phyloP scores from a whole-genome alignment of 345 rosid species.

The Iberis pinnata region DNA sequence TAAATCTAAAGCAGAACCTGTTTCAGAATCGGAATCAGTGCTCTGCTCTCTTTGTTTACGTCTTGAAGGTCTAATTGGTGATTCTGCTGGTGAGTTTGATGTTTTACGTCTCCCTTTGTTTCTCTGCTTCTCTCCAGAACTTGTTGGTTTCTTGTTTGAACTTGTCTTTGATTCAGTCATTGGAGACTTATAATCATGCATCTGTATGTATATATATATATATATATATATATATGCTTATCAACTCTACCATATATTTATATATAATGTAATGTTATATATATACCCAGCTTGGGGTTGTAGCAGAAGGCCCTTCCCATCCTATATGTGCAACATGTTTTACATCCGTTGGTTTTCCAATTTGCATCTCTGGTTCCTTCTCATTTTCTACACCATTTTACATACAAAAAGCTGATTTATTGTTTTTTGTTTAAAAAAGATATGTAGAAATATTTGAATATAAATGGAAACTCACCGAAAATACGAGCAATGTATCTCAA shows the following conservation, averaged over 20 bases:
- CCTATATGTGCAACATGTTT: slow-evolving; percentile 97
- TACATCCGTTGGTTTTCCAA: slow-evolving; percentile 86
- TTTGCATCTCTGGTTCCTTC: slow-evolving; percentile 72
- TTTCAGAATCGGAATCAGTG: slow-evolving; percentile 16
- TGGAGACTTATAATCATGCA: slow-evolving; percentile 49
- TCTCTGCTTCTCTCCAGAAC: slow-evolving; percentile 13
- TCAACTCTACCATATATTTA: background rate
- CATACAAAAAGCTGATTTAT: background rate
- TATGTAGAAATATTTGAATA: too few relatives aligned
- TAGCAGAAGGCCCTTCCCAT: slow-evolving; percentile 65
- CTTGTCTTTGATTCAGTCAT: slow-evolving; percentile 16
- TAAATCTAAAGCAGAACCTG: slow-evolving; percentile 22
- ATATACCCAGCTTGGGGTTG: slow-evolving; percentile 62
- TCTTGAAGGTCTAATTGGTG: slow-evolving; percentile 28
- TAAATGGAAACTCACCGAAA: slow-evolving; percentile 44
- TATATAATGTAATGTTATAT: background rate
- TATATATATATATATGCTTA: slow-evolving; percentile 39
- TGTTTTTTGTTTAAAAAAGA: too few relatives aligned
- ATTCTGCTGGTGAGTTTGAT: slow-evolving; percentile 27
- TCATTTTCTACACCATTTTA: slow-evolving; percentile 50
- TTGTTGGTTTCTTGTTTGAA: slow-evolving; percentile 23
- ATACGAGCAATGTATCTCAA: slow-evolving; percentile 72
- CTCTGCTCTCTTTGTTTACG: slow-evolving; percentile 28
- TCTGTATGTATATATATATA: slow-evolving; percentile 30
- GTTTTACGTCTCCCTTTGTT: slow-evolving; percentile 30